Base-by-base conservation (phyloP, 2,329 filamentous ascomycete genomes). In the Ceratocystis lukuohia region DNA sequence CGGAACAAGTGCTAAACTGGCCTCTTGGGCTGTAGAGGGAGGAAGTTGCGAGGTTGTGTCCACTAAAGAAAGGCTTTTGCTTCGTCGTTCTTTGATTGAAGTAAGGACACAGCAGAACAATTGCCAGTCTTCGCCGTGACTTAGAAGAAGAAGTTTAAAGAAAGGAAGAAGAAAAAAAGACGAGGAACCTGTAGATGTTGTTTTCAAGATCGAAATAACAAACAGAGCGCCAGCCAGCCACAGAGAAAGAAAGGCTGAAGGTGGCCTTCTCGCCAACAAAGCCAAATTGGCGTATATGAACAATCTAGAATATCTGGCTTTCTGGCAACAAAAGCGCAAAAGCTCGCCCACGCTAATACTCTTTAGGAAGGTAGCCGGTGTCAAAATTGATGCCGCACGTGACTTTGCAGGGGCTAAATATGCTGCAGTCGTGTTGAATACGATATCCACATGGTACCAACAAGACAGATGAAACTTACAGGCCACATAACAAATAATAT, bases 241-340 rank as follows among this genome's bases (percentile, higher is more conserved):
- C 37, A 12, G 10, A 41, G 37, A 30, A 22, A 44, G 20, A 41
- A 61, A 50, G 22, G n/a, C 48, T 53, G 61, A 68, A 66, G 48
- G 45, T 66, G 57, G 57, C 65, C 45, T 53, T 56, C 28, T 41
- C 56, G 33, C 56, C 8, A 53, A 4, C 46, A 48, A 41, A 4
- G 37, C 37, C 37, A 44, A 46, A 45, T 48, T 59, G 53, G 56
- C 17, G 33, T 50, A 41, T 45, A 45, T 20, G 25, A 66, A 66
- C 48, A 61, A 59, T 67, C 20, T 44, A 20, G 62, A 50, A 46
- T 67, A 67, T 67, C 66, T 67, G 66, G 66, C 66, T 65, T 41
- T 67, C 33, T 67, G 56, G 61, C 46, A n/a, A 3, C 30, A 30
- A 15, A 20, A 37, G 56, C 5, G 5, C 28, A 37, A 59, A 33